Base-by-base conservation (phyloP, 768 basidiomycete species). In the Lactarius hatsudake region DNA sequence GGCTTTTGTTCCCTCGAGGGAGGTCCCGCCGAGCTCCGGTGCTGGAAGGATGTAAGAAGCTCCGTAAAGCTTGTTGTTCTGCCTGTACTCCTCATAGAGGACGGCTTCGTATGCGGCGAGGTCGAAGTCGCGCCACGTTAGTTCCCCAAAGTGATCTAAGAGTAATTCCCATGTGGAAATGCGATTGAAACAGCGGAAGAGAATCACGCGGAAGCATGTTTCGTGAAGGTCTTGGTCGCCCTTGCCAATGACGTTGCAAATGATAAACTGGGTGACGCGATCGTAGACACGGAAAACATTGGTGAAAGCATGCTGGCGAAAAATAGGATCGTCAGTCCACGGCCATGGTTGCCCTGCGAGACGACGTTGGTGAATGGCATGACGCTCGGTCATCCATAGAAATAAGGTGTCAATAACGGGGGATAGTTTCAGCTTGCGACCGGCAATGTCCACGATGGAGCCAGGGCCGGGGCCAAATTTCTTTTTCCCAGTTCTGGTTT, bases 271-370 rank as follows among this genome's bases (percentile, higher is more conserved):
- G 36, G 83, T 85, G 20, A 81, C 81, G 42, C 84, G 85, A 78
- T 93, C 91, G 54, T 87, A 81, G 9, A 91, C 85, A 42, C 91
- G 88, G 73, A 83, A 93, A 0, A 87, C 84, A 72, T 91, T 91
- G 77, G 89, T 91, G 73, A 91, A 92, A 36, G 80, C 81, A 70
- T 85, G 81, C 15, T 78, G 72, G 2, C 74, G 79, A 23, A 93
- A 78, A 59, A 88, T 84, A 3, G 75, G 72, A 73, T 93, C 89
- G 1, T 81, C 74, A 0, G 90, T 90, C 91, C 91, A 93, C 48
- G 77, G 76, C 55, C 54, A 67, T 15, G 72, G 66, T 53, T 72
- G 65, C 26, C 76, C 76, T 8, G 73, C 71, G 7, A 75, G 63
- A 40, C 77, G 74, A 30, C 71, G 71, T 55, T 72, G 71, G 59